Percentiles rank a stretch among this genome's conserved stretches.
phyloP scores from a whole-genome alignment of 192 early-diverging fungal species.

The Coemansia sp. region DNA sequence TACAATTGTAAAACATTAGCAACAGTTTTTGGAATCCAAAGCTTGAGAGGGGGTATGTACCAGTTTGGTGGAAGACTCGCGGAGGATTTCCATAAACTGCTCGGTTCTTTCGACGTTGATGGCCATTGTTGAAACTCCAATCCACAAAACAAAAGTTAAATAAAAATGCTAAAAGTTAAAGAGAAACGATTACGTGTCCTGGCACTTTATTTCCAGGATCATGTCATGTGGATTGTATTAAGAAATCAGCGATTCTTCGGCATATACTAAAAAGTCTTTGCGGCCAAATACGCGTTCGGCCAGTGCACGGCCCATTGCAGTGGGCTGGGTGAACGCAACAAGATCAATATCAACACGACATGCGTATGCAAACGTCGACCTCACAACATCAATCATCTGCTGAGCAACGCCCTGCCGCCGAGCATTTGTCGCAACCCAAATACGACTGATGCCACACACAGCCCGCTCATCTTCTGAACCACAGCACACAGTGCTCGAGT shows the following conservation, averaged over 20 bases:
- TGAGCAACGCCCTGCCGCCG: conserved; percentile 48
- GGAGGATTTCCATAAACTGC: conserved; percentile 45
- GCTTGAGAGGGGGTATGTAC: conserved; percentile 4
- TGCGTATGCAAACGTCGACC: conserved; percentile 49
- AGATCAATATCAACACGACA: conserved; percentile 16
- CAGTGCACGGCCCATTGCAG: conserved; percentile 45
- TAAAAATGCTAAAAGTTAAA: not conserved
- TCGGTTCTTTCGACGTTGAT: conserved; percentile 39
- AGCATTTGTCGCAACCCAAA: conserved; percentile 55
- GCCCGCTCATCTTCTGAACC: conserved; percentile 10
- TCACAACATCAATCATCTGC: conserved; percentile 45
- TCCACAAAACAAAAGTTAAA: not conserved
- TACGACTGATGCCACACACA: conserved; percentile 56
- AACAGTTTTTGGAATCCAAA: not conserved
- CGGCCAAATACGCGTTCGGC: conserved; percentile 51
- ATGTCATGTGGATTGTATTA: not conserved
- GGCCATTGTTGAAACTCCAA: conserved; percentile 31
- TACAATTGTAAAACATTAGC: conserved; percentile 8
- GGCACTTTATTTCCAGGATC: not conserved
- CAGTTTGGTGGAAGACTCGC: conserved; percentile 41
- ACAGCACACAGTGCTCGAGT: not conserved
- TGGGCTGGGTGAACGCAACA: conserved; percentile 60
- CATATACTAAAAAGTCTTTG: conserved; percentile 57
- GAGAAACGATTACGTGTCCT: conserved; percentile 1
- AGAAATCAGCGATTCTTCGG: conserved; percentile 20